These are phyloP conservation scores for Suhomyces sp. DNA, from an alignment of 805 yeast species.

Conservation along the genomic window DNA sequence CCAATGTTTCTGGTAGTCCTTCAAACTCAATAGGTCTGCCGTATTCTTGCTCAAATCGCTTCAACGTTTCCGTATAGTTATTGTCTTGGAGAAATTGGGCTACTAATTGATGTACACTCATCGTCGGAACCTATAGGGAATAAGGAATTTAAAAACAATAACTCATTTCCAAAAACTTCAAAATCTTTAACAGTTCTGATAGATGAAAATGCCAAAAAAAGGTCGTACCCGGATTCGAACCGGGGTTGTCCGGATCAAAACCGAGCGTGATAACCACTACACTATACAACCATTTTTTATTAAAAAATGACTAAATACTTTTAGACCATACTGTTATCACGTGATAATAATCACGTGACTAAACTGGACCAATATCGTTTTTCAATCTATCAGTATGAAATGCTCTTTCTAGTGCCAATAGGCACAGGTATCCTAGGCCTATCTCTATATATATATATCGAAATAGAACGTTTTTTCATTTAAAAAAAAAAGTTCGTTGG, in stretches of 20 bases:
- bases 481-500: no score
- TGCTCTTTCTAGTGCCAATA: no score
- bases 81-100: constrained; percentile 61
- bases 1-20: constrained; percentile 27
- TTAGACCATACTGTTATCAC: no score
- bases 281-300: constrained; percentile 50
- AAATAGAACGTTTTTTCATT: no score
- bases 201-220: constrained; percentile 19
- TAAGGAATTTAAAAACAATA: no score
- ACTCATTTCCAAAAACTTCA: neutral
- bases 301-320: neutral
- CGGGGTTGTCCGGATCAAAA: constrained; percentile 81
- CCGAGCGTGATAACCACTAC: constrained; percentile 82
- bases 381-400: no score
- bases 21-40: constrained; percentile 31
- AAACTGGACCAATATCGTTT: no score
- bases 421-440: no score
- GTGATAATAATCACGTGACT: no score
- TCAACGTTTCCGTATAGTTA: constrained; percentile 46
- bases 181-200: constrained; percentile 2
- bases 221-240: constrained; percentile 87
- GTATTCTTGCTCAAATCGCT: constrained; percentile 47
- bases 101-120: constrained; percentile 30
- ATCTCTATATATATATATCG: no score
- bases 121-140: neutral